Base-by-base conservation (phyloP, 2,329 filamentous ascomycete genomes). In the Colletotrichum sp. region DNA sequence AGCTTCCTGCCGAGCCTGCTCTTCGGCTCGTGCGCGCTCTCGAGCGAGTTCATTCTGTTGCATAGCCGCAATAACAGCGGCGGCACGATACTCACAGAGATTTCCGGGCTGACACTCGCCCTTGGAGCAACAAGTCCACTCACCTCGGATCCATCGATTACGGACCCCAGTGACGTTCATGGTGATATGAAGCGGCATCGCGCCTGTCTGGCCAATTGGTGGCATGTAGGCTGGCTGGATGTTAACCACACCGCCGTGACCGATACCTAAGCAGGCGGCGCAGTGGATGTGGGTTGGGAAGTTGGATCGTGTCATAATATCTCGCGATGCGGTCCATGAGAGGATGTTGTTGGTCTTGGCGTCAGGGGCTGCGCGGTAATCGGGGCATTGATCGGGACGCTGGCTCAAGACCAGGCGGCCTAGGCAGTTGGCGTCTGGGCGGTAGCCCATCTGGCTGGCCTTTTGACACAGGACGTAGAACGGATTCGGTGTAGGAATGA, bases 81-180 rank as follows among this genome's bases (percentile, higher is more conserved):
- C 58, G 15, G 38, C 71, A 15, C 71, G 67, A 36, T 57, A 74
- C 16, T 65, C 43, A 26, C 67, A 74, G 3, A 74, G 43, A 0
- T 21, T 52, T 9, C 6, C 34, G 13, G 6, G 43, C 34, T 9
- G n/a, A 12, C 71, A 74, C 2, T 58, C 48, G 3, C 71, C 57
- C 8, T 48, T 26, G 12, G 66, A 67, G 26, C 71, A 74, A 13
- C 71, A 74, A 4, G 71, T 71, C 71, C 67, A 74, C 30, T 64
- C 58, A 36, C 58, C 36, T 28, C 43, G 43, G 9, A 71, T 58
- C 15, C 58, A 34, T 4, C n/a, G 32, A 15, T 28, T 18, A 2
- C 26, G 6, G 16, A 21, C 24, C 30, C 28, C 12, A 15, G 28
- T 30, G 7, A 18, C 34, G 32, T 66, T 43, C 24, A 8, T 13